These are phyloP conservation scores for Theileria parva DNA, from an alignment of 169 alveolate genomes.

Conservation along the genomic window DNA sequence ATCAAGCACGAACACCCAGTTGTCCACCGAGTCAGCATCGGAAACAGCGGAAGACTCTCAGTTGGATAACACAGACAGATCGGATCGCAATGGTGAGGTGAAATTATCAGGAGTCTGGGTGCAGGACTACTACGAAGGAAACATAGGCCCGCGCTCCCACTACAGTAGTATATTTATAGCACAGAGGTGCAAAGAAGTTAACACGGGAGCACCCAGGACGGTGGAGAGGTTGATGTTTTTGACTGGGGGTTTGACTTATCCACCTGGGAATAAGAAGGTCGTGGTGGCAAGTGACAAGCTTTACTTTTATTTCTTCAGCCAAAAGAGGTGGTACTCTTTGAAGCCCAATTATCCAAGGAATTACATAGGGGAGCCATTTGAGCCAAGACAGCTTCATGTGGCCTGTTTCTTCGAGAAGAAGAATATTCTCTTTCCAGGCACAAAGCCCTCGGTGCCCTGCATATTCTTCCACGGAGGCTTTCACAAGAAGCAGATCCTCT, in stretches of 20 bases:
- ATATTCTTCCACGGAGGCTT: conserved; percentile 81
- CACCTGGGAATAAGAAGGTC: conserved; percentile 51
- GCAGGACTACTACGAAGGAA: conserved; percentile 78
- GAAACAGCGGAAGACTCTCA: conserved; percentile 8
- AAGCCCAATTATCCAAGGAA: conserved; percentile 72
- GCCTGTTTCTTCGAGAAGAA: conserved; percentile 80
- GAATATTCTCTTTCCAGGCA: conserved; percentile 72
- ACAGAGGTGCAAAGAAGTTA: conserved; percentile 81
- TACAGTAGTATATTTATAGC: conserved; percentile 83
- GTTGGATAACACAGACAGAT: neutral
- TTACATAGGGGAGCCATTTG: conserved; percentile 73
- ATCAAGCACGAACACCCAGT: neutral
- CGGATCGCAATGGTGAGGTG: conserved; percentile 17
- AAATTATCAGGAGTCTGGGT: conserved; percentile 78
- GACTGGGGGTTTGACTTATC: conserved; percentile 78
- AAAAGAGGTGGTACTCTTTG: conserved; percentile 74
- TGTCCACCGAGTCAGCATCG: neutral
- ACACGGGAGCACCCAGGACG: conserved; percentile 80
- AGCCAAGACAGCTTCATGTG: conserved; percentile 78
- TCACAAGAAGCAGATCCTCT: conserved; percentile 71
- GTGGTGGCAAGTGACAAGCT: conserved; percentile 78
- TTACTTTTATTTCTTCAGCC: conserved; percentile 77
- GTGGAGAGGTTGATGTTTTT: conserved; percentile 75
- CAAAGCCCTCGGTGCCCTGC: conserved; percentile 79
- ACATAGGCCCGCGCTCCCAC: conserved; percentile 84